phyloP scores from a whole-genome alignment of 2,329 filamentous ascomycete genomes.

The Aspergillaceae sp. region DNA sequence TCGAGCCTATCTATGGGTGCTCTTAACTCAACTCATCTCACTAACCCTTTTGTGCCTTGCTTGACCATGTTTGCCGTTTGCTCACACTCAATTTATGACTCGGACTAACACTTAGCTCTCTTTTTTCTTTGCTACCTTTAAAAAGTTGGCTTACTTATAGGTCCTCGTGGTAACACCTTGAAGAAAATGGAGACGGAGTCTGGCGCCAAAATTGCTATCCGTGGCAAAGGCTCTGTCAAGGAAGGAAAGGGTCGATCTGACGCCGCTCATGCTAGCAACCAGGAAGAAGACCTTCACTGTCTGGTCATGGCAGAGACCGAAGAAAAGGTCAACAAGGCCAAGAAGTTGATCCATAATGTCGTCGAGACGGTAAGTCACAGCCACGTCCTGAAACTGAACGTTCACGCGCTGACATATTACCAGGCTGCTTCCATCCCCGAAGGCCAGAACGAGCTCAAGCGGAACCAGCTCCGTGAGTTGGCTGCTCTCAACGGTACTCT shows the following conservation, averaged over 20 bases:
- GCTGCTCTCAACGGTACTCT: conserved; percentile 97
- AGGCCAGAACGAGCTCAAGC: conserved; percentile 97
- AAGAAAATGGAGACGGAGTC: conserved; percentile 99
- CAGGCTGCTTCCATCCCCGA: conserved; percentile 97
- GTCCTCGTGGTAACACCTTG: conserved; percentile 97
- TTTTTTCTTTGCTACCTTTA: conserved; percentile 60
- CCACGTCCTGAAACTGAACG: too few relatives aligned
- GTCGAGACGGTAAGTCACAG: conserved; percentile 69
- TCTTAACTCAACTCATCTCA: conserved; percentile 24
- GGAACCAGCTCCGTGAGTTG: conserved; percentile 95
- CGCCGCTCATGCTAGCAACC: conserved; percentile 97
- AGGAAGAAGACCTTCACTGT: conserved; percentile 98
- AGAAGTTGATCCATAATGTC: conserved; percentile 95
- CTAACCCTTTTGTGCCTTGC: conserved; percentile 27
- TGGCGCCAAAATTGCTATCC: conserved; percentile 95
- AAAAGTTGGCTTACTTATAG: conserved; percentile 99
- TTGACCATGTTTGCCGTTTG: conserved; percentile 12
- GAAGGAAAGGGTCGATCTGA: conserved; percentile 99
- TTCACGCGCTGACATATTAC: neutral
- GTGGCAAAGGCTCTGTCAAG: conserved; percentile 98
- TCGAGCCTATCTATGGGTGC: conserved; percentile 30
- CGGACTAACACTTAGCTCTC: conserved; percentile 86
- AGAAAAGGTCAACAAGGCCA: conserved; percentile 98
- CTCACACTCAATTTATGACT: conserved; percentile 32
- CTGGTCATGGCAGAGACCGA: conserved; percentile 99